These are phyloP conservation scores for Fusarium decemcellulare DNA, from an alignment of 2,329 filamentous ascomycete species.

Conservation along the genomic window DNA sequence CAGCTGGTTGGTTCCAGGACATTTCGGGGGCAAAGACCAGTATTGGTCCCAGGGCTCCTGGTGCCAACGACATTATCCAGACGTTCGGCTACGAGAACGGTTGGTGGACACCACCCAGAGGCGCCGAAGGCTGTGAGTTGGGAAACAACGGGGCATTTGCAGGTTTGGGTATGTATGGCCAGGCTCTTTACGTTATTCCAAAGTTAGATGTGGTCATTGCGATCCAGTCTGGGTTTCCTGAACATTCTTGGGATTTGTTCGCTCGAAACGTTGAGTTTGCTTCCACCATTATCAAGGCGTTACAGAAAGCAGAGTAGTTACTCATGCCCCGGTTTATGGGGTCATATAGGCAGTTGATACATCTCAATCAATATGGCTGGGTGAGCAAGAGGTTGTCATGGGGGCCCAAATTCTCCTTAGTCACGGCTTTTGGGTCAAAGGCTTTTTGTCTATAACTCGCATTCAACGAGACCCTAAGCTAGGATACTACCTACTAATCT, in stretches of 20 bases:
- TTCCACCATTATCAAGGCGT: conserved; percentile 18
- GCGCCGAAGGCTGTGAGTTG: conserved; percentile 10
- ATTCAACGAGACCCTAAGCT: no score
- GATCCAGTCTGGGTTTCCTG: conserved; percentile 36
- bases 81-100: conserved; percentile 35
- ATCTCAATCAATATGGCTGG: no score
- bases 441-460: no score
- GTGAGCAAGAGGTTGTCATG: no score
- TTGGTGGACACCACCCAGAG: conserved; percentile 35
- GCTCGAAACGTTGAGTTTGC: conserved; percentile 28
- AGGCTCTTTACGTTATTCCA: conserved; percentile 30
- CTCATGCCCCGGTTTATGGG: no score
- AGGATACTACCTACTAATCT: no score
- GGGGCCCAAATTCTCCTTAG: no score
- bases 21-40: conserved; percentile 30
- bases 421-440: no score
- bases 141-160: conserved; percentile 27
- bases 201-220: conserved; percentile 20
- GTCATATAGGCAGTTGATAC: no score
- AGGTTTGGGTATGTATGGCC: conserved; percentile 35
- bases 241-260: conserved; percentile 34
- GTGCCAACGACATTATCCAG: conserved; percentile 27
- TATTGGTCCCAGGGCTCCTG: conserved; percentile 19
- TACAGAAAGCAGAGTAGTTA: not conserved
- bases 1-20: conserved; percentile 23